Percentiles rank a stretch among this genome's conserved stretches.
Evolutionary conservation across 2,329 filamentous ascomycete genomes (phyloP).

Genomic region (Alternaria arbusti): DNA sequence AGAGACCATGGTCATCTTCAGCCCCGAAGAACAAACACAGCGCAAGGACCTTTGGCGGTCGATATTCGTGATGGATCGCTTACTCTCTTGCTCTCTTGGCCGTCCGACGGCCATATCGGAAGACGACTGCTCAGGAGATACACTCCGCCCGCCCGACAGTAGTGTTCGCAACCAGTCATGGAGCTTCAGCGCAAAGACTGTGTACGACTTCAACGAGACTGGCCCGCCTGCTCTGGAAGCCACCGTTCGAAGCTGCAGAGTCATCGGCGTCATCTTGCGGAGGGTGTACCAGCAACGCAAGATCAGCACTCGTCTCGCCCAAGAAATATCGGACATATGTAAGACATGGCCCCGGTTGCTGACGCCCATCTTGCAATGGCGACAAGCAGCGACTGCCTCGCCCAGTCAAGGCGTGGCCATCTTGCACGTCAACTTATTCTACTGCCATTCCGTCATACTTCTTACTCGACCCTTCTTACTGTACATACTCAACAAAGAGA

Average conservation of each 20-base stretch:
- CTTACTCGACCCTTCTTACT: conserved; percentile 70
- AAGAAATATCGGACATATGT: conserved; percentile 63
- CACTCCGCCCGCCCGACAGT: conserved; percentile 42
- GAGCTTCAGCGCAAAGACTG: conserved; percentile 14
- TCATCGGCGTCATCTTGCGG: conserved; percentile 65
- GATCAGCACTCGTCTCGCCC: conserved; percentile 63
- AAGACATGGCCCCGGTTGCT: conserved; percentile 60
- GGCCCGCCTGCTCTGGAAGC: conserved; percentile 58
- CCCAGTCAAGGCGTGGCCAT: conserved; percentile 63
- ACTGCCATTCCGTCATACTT: conserved; percentile 68
- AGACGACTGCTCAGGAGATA: conserved; percentile 64
- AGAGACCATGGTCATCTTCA: conserved; percentile 64
- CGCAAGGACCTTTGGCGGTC: conserved; percentile 69
- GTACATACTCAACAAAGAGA: conserved; percentile 58
- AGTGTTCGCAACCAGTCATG: conserved; percentile 28
- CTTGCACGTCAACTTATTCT: conserved; percentile 67
- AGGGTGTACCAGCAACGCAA: conserved; percentile 66
- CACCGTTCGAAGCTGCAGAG: conserved; percentile 63
- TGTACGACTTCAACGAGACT: conserved; percentile 39
- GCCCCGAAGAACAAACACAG: conserved; percentile 53
- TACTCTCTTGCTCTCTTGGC: conserved; percentile 68
- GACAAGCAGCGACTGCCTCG: conserved; percentile 53
- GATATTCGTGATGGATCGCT: conserved; percentile 69
- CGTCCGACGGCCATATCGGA: conserved; percentile 67
- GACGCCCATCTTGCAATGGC: conserved; percentile 58